Evolutionary conservation across 1,139 yeast species (phyloP).

Genomic region (Pichia sp.): DNA sequence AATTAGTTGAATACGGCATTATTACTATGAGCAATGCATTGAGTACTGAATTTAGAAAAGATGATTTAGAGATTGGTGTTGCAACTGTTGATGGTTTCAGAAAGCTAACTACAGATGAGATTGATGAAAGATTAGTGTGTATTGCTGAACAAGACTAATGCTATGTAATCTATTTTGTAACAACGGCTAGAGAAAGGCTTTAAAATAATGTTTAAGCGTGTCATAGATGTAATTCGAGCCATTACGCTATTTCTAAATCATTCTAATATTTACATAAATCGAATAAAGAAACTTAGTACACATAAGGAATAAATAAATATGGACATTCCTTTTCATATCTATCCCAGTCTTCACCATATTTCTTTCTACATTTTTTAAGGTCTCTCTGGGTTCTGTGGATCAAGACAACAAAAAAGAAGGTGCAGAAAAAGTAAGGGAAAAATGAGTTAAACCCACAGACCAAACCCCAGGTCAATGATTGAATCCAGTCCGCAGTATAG

Average conservation of each 20-base stretch:
- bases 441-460: constrained; percentile 82
- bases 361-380: constrained; percentile 68
- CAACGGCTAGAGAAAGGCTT: background rate
- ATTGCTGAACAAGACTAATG: constrained; percentile 92
- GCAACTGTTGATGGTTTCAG: constrained; percentile 68
- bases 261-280: background rate
- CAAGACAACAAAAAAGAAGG: constrained; percentile 78
- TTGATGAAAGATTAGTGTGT: constrained; percentile 86
- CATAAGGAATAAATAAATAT: constrained; percentile 82
- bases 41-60: constrained; percentile 89
- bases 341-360: constrained; percentile 94
- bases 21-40: constrained; percentile 76
- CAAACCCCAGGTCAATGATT: constrained; percentile 86
- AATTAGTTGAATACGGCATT: constrained; percentile 84
- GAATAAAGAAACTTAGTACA: constrained; percentile 44
- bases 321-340: constrained; percentile 84
- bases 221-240: background rate
- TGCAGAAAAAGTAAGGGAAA: constrained; percentile 94
- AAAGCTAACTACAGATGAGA: constrained; percentile 71
- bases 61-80: constrained; percentile 88
- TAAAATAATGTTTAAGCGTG: background rate
- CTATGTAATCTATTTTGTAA: too few species aligned
- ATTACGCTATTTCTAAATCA: background rate
- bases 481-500: constrained; percentile 90
- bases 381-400: constrained; percentile 87